A percentile compares a stretch with the other conserved stretches of the same genome.
Conservation (phyloP, 768 basidiomycete genomes). For the Nevesoporus exiguus region DNA sequence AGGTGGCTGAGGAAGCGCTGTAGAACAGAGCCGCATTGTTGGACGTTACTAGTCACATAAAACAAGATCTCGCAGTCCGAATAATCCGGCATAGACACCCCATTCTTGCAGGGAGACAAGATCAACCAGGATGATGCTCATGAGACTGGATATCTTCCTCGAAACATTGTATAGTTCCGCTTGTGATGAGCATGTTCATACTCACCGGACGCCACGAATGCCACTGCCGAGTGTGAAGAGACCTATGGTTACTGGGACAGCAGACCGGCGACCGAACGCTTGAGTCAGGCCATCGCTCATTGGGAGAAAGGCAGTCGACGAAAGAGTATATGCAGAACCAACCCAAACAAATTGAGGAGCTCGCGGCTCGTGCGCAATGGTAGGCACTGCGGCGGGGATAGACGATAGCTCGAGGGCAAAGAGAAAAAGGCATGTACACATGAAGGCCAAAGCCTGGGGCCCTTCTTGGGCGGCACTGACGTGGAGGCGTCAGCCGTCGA, state of each 20-base stretch:
- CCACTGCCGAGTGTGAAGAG: conserved; percentile 36
- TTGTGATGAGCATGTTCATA: conserved; percentile 22
- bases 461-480: conserved; percentile 3
- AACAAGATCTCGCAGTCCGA: conserved; percentile 8
- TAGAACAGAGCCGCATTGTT: too few relatives aligned
- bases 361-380: conserved; percentile 28
- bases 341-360: conserved; percentile 35
- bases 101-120: conserved; percentile 41
- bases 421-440: conserved; percentile 24
- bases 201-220: conserved; percentile 28
- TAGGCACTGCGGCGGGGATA: conserved; percentile 32
- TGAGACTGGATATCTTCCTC: conserved; percentile 34
- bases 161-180: conserved; percentile 32
- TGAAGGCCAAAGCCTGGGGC: conserved; percentile 24
- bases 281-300: conserved; percentile 30
- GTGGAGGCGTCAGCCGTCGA: background rate
- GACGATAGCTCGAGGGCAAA: conserved; percentile 28
- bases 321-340: conserved; percentile 35
- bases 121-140: conserved; percentile 40
- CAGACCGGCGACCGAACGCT: conserved; percentile 30
- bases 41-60: background rate
- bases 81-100: conserved; percentile 34
- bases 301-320: conserved; percentile 36
- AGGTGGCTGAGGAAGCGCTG: too few relatives aligned
- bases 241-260: conserved; percentile 20